Evolutionary conservation across 2,329 filamentous ascomycete species (phyloP).

Genomic region (Calycina marina): DNA sequence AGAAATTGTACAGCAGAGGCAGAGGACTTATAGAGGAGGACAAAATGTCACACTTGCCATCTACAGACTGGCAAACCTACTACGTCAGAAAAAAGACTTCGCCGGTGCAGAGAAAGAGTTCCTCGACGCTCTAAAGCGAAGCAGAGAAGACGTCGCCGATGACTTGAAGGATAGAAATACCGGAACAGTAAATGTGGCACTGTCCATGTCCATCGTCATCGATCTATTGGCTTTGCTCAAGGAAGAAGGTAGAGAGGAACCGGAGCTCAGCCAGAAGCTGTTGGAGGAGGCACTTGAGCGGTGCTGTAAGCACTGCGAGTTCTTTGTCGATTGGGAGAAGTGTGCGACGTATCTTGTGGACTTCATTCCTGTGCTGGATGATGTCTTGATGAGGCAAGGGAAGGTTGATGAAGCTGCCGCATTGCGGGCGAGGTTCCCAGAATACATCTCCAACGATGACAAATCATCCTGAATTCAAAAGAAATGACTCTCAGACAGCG

Average conservation of each 20-base stretch:
- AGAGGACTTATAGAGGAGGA: neutral
- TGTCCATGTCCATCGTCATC: neutral
- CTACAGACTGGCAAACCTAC: neutral
- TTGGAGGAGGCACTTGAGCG: neutral
- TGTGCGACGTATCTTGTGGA: neutral
- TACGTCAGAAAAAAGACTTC: neutral
- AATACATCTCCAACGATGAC: too few relatives aligned
- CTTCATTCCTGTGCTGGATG: neutral
- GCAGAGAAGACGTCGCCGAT: neutral
- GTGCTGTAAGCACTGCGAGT: neutral
- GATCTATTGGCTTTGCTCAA: neutral
- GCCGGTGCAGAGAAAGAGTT: neutral
- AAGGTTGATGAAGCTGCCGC: neutral
- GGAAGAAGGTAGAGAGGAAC: neutral
- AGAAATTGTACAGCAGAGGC: neutral
- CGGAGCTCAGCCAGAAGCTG: neutral
- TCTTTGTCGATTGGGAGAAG: neutral
- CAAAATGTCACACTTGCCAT: neutral
- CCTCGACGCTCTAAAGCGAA: neutral
- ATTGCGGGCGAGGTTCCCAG: neutral
- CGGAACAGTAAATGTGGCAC: neutral
- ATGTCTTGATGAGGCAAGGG: neutral
- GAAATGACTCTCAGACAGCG: too few relatives aligned
- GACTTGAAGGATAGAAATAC: neutral
- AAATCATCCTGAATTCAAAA: too few relatives aligned